These are phyloP conservation scores for Colletotrichum neosansevieriae DNA, from an alignment of 2,329 filamentous ascomycete species.

Conservation along the genomic window DNA sequence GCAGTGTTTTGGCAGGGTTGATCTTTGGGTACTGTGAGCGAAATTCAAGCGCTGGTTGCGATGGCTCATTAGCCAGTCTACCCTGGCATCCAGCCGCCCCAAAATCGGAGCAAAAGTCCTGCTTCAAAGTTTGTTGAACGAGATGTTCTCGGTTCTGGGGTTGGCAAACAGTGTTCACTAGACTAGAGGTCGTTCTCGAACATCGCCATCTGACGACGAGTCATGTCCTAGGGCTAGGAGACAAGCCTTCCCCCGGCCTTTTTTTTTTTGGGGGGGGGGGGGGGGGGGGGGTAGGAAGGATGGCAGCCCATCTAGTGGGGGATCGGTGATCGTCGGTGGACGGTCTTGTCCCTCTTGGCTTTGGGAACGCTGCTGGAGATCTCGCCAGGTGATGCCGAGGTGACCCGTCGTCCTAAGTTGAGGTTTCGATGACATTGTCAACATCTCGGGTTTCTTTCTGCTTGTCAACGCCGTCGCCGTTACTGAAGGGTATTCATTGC, in stretches of 20 bases:
- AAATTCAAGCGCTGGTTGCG: no score
- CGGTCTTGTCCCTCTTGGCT: not conserved
- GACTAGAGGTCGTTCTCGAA: not conserved
- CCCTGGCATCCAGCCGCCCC: no score
- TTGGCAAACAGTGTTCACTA: not conserved
- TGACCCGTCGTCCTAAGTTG: no score
- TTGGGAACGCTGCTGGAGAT: not conserved
- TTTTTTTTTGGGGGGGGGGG: no score
- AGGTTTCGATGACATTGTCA: not conserved
- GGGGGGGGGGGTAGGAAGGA: not conserved
- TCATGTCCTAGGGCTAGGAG: slow-evolving; percentile 2
- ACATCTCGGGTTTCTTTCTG: not conserved
- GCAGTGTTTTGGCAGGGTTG: not conserved
- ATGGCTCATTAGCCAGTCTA: no score
- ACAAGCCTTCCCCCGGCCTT: not conserved
- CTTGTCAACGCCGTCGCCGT: not conserved
- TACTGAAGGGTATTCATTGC: no score
- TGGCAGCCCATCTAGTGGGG: slow-evolving; percentile 3
- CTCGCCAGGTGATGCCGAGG: not conserved
- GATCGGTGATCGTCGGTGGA: slow-evolving; percentile 16
- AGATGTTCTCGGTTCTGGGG: not conserved
- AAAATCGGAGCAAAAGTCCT: not conserved
- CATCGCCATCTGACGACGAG: slow-evolving; percentile 8
- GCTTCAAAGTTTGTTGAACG: not conserved
- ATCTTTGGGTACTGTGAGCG: no score